A percentile compares a stretch with the other conserved stretches of the same genome.
Evolutionary conservation across 2,329 filamentous ascomycete genomes (phyloP).

Genomic region (Alternaria sp.): DNA sequence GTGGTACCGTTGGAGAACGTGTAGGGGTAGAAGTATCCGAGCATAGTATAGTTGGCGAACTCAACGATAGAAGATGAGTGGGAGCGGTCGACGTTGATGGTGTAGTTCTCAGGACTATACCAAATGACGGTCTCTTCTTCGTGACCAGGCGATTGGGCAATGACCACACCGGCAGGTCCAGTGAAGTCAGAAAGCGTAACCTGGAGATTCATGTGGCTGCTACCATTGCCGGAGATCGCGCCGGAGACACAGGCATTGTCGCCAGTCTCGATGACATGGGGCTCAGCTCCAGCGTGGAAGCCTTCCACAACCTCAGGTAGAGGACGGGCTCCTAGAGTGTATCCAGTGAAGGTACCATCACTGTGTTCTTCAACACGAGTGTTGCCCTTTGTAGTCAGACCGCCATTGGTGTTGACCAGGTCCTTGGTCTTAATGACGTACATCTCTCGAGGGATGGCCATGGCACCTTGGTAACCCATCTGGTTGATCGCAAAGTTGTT

Average conservation of each 20-base stretch:
- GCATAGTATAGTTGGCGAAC: constrained; percentile 53
- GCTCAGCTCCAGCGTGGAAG: constrained; percentile 39
- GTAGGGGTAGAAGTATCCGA: constrained; percentile 56
- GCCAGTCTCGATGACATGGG: constrained; percentile 27
- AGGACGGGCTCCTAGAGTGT: constrained; percentile 53
- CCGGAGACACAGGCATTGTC: constrained; percentile 23
- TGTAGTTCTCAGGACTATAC: constrained; percentile 55
- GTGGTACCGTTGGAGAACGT: constrained; percentile 41
- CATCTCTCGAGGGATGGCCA: constrained; percentile 54
- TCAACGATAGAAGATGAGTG: constrained; percentile 51
- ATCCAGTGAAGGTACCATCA: constrained; percentile 52
- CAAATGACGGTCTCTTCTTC: constrained; percentile 55
- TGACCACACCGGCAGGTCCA: constrained; percentile 51
- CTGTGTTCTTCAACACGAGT: constrained; percentile 42
- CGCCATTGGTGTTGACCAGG: constrained; percentile 46
- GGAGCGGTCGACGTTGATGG: constrained; percentile 54
- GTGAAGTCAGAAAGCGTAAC: constrained; percentile 49
- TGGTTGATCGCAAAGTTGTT: constrained; percentile 51
- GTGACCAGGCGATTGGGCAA: constrained; percentile 52
- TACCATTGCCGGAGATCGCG: constrained; percentile 36
- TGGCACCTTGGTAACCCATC: constrained; percentile 54
- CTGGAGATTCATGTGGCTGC: constrained; percentile 51
- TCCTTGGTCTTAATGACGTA: constrained; percentile 53
- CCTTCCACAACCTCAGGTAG: constrained; percentile 53
- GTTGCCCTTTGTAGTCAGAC: constrained; percentile 44